Conservation (phyloP, 164 flowering plant genomes). For the Tetrastigma voinierianum region DNA sequence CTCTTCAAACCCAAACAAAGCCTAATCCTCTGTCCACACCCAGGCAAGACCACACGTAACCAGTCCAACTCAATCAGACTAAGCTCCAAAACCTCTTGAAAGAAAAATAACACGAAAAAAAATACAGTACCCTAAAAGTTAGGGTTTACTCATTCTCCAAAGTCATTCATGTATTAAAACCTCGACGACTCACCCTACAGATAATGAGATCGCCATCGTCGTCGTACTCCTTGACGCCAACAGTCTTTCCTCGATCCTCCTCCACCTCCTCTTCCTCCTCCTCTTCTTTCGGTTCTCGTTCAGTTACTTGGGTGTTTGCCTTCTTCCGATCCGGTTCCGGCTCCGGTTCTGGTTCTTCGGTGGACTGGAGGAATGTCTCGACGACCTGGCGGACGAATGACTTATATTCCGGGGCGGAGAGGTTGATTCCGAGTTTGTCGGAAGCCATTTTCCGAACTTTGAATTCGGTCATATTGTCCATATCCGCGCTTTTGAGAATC, state of each 20-base stretch:
- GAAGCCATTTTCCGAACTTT: conserved; percentile 59
- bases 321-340: conserved; percentile 11
- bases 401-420: conserved; percentile 45
- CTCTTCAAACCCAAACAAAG: background rate
- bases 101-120: no score
- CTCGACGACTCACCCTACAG: conserved; percentile 52
- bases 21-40: no score
- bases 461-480: conserved; percentile 62
- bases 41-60: no score
- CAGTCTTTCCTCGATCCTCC: conserved; percentile 8
- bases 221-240: conserved; percentile 49
- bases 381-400: conserved; percentile 47
- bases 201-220: conserved; percentile 84
- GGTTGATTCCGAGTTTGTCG: conserved; percentile 53
- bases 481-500: conserved; percentile 52
- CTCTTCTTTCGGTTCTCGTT: conserved; percentile 18
- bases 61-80: no score
- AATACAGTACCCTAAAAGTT: no score
- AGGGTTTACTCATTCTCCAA: background rate
- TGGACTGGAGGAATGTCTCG: conserved; percentile 44
- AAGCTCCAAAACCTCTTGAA: no score
- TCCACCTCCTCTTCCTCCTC: conserved; percentile 22
- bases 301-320: conserved; percentile 11
- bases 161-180: background rate
- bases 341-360: conserved; percentile 17